Base-by-base conservation (phyloP, 768 basidiomycete genomes). In the Macrolepiota dolichaula region DNA sequence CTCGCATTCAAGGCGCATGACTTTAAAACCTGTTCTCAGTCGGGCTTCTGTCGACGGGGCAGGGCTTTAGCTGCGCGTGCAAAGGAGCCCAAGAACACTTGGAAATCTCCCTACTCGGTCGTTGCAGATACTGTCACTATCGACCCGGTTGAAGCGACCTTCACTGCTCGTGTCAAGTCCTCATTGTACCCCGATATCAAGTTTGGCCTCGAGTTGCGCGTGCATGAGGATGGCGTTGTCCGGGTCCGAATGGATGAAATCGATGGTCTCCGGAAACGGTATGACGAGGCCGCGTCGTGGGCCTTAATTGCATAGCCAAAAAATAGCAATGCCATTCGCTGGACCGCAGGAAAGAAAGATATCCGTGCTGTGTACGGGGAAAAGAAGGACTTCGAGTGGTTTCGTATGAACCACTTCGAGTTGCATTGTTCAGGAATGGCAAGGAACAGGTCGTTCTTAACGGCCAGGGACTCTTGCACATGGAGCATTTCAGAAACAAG, bases 401-500 rank as follows among this genome's bases (percentile, higher is more conserved):
- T 63, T 72, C 81, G 40, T 92, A 89, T 71, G 77, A 84, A 27
- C 96, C 96, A 1, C 76, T 98, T 67, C 85, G 83, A 64, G 77
- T 98, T 40, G 81, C 84, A 1, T 80, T 97, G 63, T 77, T 85
- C 49, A 83, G 88, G 36, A 80, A 85, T 59, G 93, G 92, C 2
- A 87, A 85, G 69, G 88, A 90, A 61, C 91, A 97, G 68, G 81
- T 99, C 52, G 87, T 94, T 9, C 73, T 99, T 37, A 99, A 99
- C 68, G 94, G 92, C 1, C 82, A 86, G 42, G 92, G 92, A 1
- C 80, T 99, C 32, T 78, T 99, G 64, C 96, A 98, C 66, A 96
- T 99, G 96, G 97, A 99, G 70, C 97, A 98, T 73, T 98, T 96
- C 81, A 90, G 92, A 67, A 80, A 79, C 22, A 87, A 89, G 69